Percentiles rank a stretch among this genome's conserved stretches.
Conservation (phyloP, 305 asterid species). For the Plantago coronopus region DNA sequence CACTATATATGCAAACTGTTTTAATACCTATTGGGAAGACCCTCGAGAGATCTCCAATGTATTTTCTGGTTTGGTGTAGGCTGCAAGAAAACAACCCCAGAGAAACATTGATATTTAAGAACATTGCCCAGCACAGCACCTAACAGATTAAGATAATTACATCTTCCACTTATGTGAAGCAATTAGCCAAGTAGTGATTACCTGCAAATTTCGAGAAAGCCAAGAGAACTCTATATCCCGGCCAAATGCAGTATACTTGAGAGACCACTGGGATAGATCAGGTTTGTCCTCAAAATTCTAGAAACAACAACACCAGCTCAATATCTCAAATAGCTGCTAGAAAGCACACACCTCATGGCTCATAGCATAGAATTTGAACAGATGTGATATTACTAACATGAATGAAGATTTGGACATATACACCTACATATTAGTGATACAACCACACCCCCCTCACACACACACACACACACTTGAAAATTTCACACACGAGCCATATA, state of each 20-base stretch:
- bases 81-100: slow-evolving; percentile 31
- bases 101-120: no score
- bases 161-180: no score
- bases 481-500: no score
- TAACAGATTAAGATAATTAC: not conserved
- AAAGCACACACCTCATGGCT: not conserved
- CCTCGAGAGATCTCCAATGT: slow-evolving; percentile 93
- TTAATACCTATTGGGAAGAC: slow-evolving; percentile 67
- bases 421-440: no score
- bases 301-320: slow-evolving; percentile 23
- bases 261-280: slow-evolving; percentile 78
- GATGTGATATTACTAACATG: no score
- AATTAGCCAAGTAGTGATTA: slow-evolving; percentile 16
- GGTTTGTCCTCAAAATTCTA: slow-evolving; percentile 90
- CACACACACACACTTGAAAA: no score
- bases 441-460: no score
- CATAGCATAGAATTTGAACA: no score
- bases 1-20: no score
- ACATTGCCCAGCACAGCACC: not conserved
- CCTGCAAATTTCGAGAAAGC: slow-evolving; percentile 98
- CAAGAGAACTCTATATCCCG: slow-evolving; percentile 76
- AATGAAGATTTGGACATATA: no score
- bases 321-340: slow-evolving; percentile 11
- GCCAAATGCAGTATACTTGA: slow-evolving; percentile 88
- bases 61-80: slow-evolving; percentile 88